phyloP scores from a whole-genome alignment of 73 alveolate species.

The Paramecium caudatum region DNA sequence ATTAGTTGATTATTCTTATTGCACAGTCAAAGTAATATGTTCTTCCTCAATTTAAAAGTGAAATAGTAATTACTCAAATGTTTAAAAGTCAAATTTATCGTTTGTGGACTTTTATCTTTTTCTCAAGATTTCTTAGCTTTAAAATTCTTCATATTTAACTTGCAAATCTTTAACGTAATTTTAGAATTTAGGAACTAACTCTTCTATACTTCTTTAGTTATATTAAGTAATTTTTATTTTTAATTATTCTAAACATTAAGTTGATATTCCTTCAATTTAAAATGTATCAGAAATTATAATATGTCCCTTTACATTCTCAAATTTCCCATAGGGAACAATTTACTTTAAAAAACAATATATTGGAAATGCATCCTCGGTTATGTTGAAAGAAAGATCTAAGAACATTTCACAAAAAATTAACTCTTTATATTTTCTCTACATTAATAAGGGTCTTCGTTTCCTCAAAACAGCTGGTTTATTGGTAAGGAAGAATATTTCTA shows the following conservation, averaged over 20 bases:
- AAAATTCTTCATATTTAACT: neutral
- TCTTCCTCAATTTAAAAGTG: conserved; percentile 20
- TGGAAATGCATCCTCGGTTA: conserved; percentile 46
- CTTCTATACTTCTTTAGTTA: neutral
- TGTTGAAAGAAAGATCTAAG: conserved; percentile 48
- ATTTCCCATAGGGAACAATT: neutral
- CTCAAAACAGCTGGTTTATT: conserved; percentile 49
- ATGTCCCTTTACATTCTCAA: conserved; percentile 46
- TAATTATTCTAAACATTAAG: conserved; percentile 22
- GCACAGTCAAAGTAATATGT: neutral
- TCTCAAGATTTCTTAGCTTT: conserved; percentile 8
- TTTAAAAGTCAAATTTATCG: conserved; percentile 3
- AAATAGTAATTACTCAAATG: neutral
- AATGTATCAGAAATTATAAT: neutral
- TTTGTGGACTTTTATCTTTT: neutral
- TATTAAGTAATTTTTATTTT: conserved; percentile 6
- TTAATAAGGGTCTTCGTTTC: conserved; percentile 12
- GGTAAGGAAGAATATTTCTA: conserved; percentile 40
- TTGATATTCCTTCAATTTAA: conserved; percentile 44
- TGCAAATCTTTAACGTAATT: neutral
- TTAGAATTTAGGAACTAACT: neutral
- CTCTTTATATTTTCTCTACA: neutral
- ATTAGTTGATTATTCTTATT: neutral
- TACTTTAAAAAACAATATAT: conserved; percentile 38
- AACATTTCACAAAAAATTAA: conserved; percentile 42